These are phyloP conservation scores for Lentinula aciculospora DNA, from an alignment of 768 basidiomycete genomes.

Conservation along the genomic window DNA sequence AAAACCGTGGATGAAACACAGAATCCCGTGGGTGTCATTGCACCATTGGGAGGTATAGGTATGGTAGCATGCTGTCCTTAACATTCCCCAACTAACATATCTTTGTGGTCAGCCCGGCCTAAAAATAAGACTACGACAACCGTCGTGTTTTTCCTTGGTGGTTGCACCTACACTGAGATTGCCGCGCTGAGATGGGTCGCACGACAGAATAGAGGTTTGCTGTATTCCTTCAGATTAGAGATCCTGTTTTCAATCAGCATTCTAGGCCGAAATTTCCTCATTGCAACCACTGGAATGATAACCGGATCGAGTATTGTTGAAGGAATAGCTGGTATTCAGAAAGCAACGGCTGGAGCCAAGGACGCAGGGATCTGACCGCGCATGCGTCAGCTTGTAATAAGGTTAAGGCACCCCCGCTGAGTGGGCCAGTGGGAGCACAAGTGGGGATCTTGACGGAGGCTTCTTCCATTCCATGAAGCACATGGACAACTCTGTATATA, in stretches of 20 bases:
- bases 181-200: constrained; percentile 91
- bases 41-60: neutral
- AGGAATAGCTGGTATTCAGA: constrained; percentile 46
- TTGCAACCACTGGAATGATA: constrained; percentile 89
- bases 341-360: constrained; percentile 29
- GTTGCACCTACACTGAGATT: constrained; percentile 96
- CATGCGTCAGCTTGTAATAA: constrained; percentile 8
- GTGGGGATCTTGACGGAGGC: constrained; percentile 6
- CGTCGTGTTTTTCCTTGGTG: constrained; percentile 94
- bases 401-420: neutral
- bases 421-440: neutral
- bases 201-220: constrained; percentile 72
- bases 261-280: constrained; percentile 79
- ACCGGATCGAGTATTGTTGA: constrained; percentile 73
- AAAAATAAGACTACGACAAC: constrained; percentile 72
- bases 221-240: constrained; percentile 9
- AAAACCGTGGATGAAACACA: constrained; percentile 76
- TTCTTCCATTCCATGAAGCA: constrained; percentile 16
- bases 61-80: constrained; percentile 17
- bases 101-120: constrained; percentile 29
- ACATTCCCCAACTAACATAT: neutral
- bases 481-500: constrained; percentile 17
- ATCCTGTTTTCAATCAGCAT: constrained; percentile 8
- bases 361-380: constrained; percentile 33
- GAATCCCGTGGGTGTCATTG: constrained; percentile 20